These are phyloP conservation scores for Torulaspora quercuum DNA, from an alignment of 805 yeast genomes.

Conservation along the genomic window DNA sequence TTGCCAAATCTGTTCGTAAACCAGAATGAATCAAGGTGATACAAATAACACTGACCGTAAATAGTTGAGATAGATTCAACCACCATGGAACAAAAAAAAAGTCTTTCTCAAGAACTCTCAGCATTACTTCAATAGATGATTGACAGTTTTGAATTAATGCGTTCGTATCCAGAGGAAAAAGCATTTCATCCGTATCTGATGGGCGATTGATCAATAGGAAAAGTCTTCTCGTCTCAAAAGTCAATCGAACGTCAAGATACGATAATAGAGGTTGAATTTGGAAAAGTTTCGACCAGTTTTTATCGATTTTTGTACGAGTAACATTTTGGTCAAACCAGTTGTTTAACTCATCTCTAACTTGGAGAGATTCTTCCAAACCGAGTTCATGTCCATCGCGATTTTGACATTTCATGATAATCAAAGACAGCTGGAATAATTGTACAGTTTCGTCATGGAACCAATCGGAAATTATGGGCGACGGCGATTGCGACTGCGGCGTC, in stretches of 20 bases:
- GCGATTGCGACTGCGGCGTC: not conserved
- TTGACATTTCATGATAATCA: slow-evolving; percentile 22
- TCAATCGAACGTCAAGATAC: slow-evolving; percentile 24
- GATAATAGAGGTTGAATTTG: slow-evolving; percentile 24
- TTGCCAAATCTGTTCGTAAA: slow-evolving; percentile 16
- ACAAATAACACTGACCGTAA: slow-evolving; percentile 43
- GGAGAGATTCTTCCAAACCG: slow-evolving; percentile 15
- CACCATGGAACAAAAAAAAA: slow-evolving; percentile 50
- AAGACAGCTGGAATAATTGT: slow-evolving; percentile 23
- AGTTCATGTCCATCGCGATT: slow-evolving; percentile 23
- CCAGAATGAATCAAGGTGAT: slow-evolving; percentile 47
- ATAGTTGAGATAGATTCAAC: slow-evolving; percentile 43
- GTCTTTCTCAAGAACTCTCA: slow-evolving; percentile 33
- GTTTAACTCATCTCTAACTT: slow-evolving; percentile 15
- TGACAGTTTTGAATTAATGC: slow-evolving; percentile 13
- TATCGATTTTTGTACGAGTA: slow-evolving; percentile 2
- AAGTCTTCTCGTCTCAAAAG: slow-evolving; percentile 24
- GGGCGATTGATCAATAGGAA: slow-evolving; percentile 22
- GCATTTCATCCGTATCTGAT: slow-evolving; percentile 6
- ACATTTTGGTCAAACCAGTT: slow-evolving; percentile 17
- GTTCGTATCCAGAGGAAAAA: slow-evolving; percentile 16
- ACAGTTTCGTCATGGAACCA: slow-evolving; percentile 26
- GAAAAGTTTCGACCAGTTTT: slow-evolving; percentile 4
- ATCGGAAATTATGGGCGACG: slow-evolving; percentile 8
- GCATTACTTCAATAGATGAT: slow-evolving; percentile 30